These are phyloP conservation scores for Aspergillus cavernicola DNA, from an alignment of 495 filamentous ascomycete species.

Conservation along the genomic window DNA sequence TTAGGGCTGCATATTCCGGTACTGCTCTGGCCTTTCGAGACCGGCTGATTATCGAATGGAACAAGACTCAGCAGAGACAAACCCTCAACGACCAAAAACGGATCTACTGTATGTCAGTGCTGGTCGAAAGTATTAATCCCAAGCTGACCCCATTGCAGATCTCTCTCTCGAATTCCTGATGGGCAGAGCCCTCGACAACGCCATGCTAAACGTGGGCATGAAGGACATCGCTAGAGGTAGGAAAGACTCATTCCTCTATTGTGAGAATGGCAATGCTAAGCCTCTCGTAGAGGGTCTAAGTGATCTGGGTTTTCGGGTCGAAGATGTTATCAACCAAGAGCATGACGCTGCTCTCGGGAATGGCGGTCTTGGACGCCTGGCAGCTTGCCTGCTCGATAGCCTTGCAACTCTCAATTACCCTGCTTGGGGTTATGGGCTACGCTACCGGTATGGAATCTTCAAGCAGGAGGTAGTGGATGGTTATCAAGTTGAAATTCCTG, in stretches of 20 bases:
- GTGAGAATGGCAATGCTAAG: slow-evolving; percentile 3
- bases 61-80: slow-evolving; percentile 94
- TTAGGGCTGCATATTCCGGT: slow-evolving; percentile 82
- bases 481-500: slow-evolving; percentile 94
- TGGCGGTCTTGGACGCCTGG: slow-evolving; percentile 89
- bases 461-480: slow-evolving; percentile 98
- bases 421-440: slow-evolving; percentile 93
- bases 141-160: slow-evolving; percentile 43
- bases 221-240: slow-evolving; percentile 79
- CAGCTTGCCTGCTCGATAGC: slow-evolving; percentile 95
- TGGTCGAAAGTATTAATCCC: background rate
- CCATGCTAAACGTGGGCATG: slow-evolving; percentile 90
- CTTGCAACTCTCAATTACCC: slow-evolving; percentile 91
- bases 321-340: slow-evolving; percentile 92
- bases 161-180: slow-evolving; percentile 95
- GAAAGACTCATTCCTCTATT: background rate
- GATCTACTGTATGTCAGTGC: slow-evolving; percentile 65
- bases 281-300: slow-evolving; percentile 61
- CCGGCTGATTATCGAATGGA: slow-evolving; percentile 92
- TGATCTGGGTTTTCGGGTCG: slow-evolving; percentile 92
- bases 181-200: slow-evolving; percentile 94
- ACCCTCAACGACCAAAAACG: slow-evolving; percentile 87
- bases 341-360: slow-evolving; percentile 96
- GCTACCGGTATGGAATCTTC: slow-evolving; percentile 98
- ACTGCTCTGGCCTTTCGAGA: slow-evolving; percentile 89